Percentiles rank a stretch among this genome's conserved stretches.
These are phyloP conservation scores for Przewalskia tangutica DNA, from an alignment of 257 asterid genomes.

Conservation along the genomic window DNA sequence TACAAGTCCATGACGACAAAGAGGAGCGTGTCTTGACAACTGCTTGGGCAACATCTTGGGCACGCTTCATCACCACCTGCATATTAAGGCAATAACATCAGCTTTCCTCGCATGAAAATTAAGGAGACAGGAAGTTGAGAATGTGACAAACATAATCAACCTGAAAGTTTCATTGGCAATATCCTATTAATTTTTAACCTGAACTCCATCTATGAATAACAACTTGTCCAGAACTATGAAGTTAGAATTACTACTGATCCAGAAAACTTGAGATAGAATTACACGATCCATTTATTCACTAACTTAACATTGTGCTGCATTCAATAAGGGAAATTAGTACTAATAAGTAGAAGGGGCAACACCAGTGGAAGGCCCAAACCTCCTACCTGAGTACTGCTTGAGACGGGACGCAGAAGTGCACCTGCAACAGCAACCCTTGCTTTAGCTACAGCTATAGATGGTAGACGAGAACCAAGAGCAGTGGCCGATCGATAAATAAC, in stretches of 20 bases:
- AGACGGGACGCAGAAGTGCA: conserved; percentile 81
- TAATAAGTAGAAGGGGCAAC: background rate
- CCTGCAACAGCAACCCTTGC: conserved; percentile 89
- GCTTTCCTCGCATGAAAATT: background rate
- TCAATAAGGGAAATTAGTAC: background rate
- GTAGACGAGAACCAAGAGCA: conserved; percentile 75
- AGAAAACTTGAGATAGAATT: background rate
- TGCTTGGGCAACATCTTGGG: conserved; percentile 88
- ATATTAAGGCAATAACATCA: conserved; percentile 4
- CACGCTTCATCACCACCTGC: conserved; percentile 83
- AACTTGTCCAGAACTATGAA: background rate
- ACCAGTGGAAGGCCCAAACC: conserved; percentile 3
- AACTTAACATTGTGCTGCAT: background rate
- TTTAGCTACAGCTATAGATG: conserved; percentile 71
- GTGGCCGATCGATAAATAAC: conserved; percentile 74
- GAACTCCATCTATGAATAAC: background rate
- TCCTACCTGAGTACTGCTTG: conserved; percentile 69
- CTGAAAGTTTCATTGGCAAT: background rate
- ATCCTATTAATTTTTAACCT: background rate
- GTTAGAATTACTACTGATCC: background rate
- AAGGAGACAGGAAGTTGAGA: background rate
- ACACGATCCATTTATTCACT: background rate
- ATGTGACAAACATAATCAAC: background rate
- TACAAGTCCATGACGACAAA: conserved; percentile 72
- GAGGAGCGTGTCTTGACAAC: conserved; percentile 70